phyloP scores from a whole-genome alignment of 192 early-diverging fungal genomes.

The Coemansia sp. region DNA sequence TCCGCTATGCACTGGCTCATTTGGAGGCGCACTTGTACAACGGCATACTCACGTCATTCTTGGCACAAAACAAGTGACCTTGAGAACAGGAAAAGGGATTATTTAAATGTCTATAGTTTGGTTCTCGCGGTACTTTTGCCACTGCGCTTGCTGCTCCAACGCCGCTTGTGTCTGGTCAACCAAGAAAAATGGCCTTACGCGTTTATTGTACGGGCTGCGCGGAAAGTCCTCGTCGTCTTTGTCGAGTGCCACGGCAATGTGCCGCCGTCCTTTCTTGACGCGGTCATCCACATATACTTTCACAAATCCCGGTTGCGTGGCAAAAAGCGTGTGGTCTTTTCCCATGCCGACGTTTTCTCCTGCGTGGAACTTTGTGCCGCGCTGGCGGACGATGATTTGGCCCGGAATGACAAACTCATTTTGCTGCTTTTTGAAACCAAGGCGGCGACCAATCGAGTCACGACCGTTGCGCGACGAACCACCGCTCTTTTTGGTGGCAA shows the following conservation, averaged over 20 bases:
- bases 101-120: background rate
- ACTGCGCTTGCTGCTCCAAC: constrained; percentile 36
- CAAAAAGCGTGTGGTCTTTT: constrained; percentile 77
- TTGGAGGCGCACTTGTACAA: too few relatives aligned
- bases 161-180: constrained; percentile 52
- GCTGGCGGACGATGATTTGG: constrained; percentile 79
- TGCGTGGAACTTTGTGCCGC: constrained; percentile 75
- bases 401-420: constrained; percentile 72
- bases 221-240: constrained; percentile 64
- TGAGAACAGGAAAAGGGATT: too few relatives aligned
- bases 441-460: constrained; percentile 74
- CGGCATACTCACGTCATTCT: background rate
- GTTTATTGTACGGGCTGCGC: constrained; percentile 59
- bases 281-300: constrained; percentile 69
- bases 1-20: too few relatives aligned
- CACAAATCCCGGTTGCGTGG: constrained; percentile 71
- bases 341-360: constrained; percentile 79
- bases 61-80: background rate
- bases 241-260: constrained; percentile 65
- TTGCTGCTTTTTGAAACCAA: constrained; percentile 72
- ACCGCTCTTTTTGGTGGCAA: constrained; percentile 74
- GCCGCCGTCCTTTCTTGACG: constrained; percentile 61
- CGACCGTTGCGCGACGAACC: constrained; percentile 77
- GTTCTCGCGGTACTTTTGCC: constrained; percentile 35
- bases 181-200: constrained; percentile 67